Percentiles rank a stretch among this genome's conserved stretches.
Conservation (phyloP, 768 basidiomycete species). For the Boletus tomentosulus region DNA sequence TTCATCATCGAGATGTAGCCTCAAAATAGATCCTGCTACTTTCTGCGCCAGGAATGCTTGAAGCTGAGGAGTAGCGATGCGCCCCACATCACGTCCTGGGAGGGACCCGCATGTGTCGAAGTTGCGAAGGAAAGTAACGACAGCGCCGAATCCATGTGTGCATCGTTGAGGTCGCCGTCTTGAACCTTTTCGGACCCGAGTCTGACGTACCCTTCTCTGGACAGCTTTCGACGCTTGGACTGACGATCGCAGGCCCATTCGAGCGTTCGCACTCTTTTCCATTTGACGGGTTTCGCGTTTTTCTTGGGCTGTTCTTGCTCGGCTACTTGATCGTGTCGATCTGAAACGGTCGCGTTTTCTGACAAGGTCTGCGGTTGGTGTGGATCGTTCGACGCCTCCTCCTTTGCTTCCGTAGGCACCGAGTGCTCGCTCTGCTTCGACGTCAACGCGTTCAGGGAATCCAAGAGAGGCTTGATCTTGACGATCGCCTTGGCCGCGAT, state of each 20-base stretch:
- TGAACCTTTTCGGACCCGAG: conserved; percentile 18
- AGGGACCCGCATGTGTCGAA: background rate
- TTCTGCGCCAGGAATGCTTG: conserved; percentile 28
- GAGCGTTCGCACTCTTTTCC: conserved; percentile 32
- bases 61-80: conserved; percentile 27
- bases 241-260: conserved; percentile 45
- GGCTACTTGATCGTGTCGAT: background rate
- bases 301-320: conserved; percentile 11
- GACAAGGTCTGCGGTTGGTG: background rate
- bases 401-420: background rate
- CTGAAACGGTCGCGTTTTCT: conserved; percentile 1
- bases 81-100: conserved; percentile 25
- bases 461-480: conserved; percentile 24
- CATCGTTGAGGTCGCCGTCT: conserved; percentile 6
- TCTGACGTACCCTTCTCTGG: conserved; percentile 14
- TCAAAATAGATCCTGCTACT: conserved; percentile 18
- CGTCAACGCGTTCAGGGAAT: conserved; percentile 13
- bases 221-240: conserved; percentile 33
- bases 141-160: conserved; percentile 24
- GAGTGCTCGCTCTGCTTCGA: conserved; percentile 3
- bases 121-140: conserved; percentile 30
- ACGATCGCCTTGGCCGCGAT: conserved; percentile 13
- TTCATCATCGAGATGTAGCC: conserved; percentile 15
- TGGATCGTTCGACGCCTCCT: background rate
- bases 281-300: background rate